phyloP scores from a whole-genome alignment of 1,284 basidiomycete species.

The Microbotryum saponariae region DNA sequence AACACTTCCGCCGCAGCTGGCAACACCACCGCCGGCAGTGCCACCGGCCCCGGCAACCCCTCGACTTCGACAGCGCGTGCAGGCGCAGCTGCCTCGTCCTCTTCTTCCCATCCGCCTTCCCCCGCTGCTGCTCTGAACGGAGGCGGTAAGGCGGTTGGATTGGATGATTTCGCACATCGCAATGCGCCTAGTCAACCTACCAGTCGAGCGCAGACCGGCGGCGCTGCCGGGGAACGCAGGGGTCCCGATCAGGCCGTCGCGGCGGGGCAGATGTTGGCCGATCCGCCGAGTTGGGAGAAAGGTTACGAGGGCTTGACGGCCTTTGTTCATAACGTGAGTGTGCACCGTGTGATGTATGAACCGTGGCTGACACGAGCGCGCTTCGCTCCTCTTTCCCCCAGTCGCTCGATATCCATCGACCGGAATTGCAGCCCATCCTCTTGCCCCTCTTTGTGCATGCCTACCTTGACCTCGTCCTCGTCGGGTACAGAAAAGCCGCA shows the following conservation, averaged over 20 bases:
- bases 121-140: constrained; percentile 38
- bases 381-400: background rate
- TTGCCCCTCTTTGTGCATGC: constrained; percentile 97
- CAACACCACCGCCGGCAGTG: too few species aligned
- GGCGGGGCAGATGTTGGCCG: constrained; percentile 24
- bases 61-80: too few species aligned
- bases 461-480: constrained; percentile 86
- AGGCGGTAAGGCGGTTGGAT: constrained; percentile 54
- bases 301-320: constrained; percentile 55
- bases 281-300: constrained; percentile 31
- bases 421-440: constrained; percentile 83
- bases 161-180: constrained; percentile 35
- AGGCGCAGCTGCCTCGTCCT: too few species aligned
- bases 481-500: constrained; percentile 73
- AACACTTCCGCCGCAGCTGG: constrained; percentile 47
- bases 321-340: constrained; percentile 35
- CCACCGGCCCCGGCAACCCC: too few species aligned
- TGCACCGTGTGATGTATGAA: too few species aligned
- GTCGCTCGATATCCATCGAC: constrained; percentile 44
- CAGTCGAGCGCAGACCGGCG: constrained; percentile 1
- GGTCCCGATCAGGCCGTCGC: constrained; percentile 28
- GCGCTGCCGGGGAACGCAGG: constrained; percentile 14
- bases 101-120: constrained; percentile 42
- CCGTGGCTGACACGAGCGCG: too few species aligned
- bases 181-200: constrained; percentile 26